Conservation (phyloP, 2,329 filamentous ascomycete species). For the Cordyceps tenuipes region DNA sequence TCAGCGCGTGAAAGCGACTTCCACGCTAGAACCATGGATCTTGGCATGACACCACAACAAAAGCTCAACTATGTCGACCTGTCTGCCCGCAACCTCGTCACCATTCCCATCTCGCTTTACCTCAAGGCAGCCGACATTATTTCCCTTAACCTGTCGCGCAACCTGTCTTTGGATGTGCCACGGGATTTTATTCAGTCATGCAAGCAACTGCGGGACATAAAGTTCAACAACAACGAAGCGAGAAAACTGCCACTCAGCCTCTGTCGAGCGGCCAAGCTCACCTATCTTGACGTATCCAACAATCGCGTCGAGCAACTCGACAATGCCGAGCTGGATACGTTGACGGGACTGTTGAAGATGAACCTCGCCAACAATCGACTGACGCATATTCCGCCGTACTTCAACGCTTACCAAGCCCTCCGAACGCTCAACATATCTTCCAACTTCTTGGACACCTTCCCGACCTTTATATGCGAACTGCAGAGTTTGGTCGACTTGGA, state of each 20-base stretch:
- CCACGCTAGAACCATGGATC: constrained; percentile 60
- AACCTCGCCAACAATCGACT: constrained; percentile 92
- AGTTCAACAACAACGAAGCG: constrained; percentile 90
- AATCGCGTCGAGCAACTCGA: constrained; percentile 85
- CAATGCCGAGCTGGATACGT: constrained; percentile 67
- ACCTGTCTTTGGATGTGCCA: constrained; percentile 84
- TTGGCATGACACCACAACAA: constrained; percentile 71
- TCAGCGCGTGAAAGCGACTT: constrained; percentile 81
- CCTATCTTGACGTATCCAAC: constrained; percentile 89
- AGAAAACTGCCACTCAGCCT: constrained; percentile 78
- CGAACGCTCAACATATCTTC: constrained; percentile 87
- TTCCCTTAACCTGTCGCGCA: constrained; percentile 86
- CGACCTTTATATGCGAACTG: constrained; percentile 74
- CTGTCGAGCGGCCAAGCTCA: constrained; percentile 69
- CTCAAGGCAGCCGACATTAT: constrained; percentile 88
- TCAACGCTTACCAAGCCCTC: constrained; percentile 69
- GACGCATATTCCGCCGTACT: constrained; percentile 69
- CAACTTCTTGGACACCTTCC: constrained; percentile 81
- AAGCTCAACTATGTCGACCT: constrained; percentile 95
- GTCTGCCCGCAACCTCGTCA: constrained; percentile 80
- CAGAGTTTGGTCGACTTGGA: constrained; percentile 84
- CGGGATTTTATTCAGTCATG: constrained; percentile 96
- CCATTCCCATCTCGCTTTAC: constrained; percentile 91
- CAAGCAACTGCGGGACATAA: constrained; percentile 85
- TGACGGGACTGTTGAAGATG: constrained; percentile 74